A percentile compares a stretch with the other conserved stretches of the same genome.
Evolutionary conservation across 73 alveolate species (phyloP).

Genomic region (Blepharisma stoltei): DNA sequence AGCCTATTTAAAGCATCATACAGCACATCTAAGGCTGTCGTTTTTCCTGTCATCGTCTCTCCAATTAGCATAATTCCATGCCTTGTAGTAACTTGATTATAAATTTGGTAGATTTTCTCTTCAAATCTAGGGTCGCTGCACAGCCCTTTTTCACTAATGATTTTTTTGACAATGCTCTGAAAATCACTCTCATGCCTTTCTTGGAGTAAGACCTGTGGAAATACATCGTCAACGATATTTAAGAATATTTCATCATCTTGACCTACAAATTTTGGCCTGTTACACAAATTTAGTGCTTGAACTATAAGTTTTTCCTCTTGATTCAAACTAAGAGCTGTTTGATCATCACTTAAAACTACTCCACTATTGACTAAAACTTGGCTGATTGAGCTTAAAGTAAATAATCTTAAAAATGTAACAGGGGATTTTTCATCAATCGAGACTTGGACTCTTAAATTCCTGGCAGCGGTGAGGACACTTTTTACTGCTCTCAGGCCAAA

Average conservation of each 20-base stretch:
- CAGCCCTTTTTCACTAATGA: conserved; percentile 58
- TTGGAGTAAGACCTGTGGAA: conserved; percentile 52
- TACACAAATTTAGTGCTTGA: conserved; percentile 62
- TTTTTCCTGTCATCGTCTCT: conserved; percentile 74
- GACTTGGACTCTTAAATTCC: conserved; percentile 58
- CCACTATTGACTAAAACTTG: conserved; percentile 85
- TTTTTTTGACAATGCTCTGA: conserved; percentile 55
- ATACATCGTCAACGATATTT: conserved; percentile 79
- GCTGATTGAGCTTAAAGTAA: conserved; percentile 79
- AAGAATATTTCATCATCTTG: conserved; percentile 84
- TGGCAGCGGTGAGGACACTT: conserved; percentile 78
- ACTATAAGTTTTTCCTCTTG: conserved; percentile 64
- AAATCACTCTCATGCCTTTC: conserved; percentile 59
- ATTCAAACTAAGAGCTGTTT: conserved; percentile 33
- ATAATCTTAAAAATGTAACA: conserved; percentile 60
- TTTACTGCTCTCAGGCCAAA: conserved; percentile 91
- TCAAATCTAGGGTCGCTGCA: conserved; percentile 59
- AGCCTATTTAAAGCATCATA: conserved; percentile 51
- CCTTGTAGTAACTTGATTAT: conserved; percentile 83
- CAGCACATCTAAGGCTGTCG: conserved; percentile 56
- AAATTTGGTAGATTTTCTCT: conserved; percentile 74
- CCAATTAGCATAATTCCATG: conserved; percentile 91
- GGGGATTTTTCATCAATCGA: conserved; percentile 35
- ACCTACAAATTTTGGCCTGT: conserved; percentile 81
- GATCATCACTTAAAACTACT: conserved; percentile 64